These are phyloP conservation scores for Penstemon newberryi DNA, from an alignment of 257 asterid species.

Conservation along the genomic window DNA sequence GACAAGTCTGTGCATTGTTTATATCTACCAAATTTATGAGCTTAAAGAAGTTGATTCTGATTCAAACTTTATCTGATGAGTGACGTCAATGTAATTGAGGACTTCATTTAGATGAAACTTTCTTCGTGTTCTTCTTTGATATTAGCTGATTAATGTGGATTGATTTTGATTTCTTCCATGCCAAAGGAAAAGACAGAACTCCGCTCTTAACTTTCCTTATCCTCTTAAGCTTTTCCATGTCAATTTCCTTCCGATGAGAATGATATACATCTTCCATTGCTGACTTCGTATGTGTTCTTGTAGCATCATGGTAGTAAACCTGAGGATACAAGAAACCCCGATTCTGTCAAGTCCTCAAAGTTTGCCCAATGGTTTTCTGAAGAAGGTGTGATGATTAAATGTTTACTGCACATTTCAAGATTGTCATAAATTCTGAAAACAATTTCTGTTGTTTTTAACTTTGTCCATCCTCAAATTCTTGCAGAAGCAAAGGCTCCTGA, in stretches of 20 bases:
- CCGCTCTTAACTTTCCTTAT: not conserved
- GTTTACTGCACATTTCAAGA: slow-evolving; percentile 1
- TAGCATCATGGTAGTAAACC: slow-evolving; percentile 50
- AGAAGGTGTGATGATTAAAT: slow-evolving; percentile 58
- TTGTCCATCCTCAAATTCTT: slow-evolving; percentile 18
- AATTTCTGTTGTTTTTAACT: slow-evolving; percentile 18
- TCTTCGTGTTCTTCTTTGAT: too few relatives aligned
- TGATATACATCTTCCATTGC: slow-evolving; percentile 7
- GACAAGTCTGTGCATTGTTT: too few relatives aligned
- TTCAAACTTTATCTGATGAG: too few relatives aligned
- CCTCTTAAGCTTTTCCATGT: slow-evolving; percentile 25
- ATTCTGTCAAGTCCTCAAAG: slow-evolving; percentile 58
- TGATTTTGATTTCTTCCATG: too few relatives aligned
- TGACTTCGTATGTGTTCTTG: slow-evolving; percentile 25
- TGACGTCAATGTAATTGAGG: too few relatives aligned
- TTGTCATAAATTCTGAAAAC: not conserved
- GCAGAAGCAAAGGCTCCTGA: slow-evolving; percentile 58
- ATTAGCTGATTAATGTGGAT: too few relatives aligned
- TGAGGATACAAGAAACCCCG: slow-evolving; percentile 51
- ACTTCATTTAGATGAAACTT: too few relatives aligned
- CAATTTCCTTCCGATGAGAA: slow-evolving; percentile 25
- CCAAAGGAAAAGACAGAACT: too few relatives aligned
- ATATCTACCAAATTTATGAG: too few relatives aligned
- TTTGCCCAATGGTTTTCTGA: slow-evolving; percentile 81
- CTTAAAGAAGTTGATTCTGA: too few relatives aligned